Base-by-base conservation (phyloP, 805 yeast species). In the Naumovozyma dairenensis region DNA sequence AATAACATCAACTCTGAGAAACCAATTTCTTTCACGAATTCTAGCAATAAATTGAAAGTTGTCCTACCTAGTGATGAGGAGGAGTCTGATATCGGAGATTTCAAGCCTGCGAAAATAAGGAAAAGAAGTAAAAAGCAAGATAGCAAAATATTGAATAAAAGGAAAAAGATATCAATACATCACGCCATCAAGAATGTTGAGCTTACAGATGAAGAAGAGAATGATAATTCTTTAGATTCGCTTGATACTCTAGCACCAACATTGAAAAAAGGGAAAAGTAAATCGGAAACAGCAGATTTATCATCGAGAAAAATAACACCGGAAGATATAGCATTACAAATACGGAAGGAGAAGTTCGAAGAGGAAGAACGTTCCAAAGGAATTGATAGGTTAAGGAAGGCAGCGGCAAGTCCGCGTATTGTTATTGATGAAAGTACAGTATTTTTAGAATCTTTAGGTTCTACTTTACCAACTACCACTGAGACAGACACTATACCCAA, bases 401-500 rank as follows among this genome's bases (percentile, higher is more conserved):
- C 33, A 34, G 51, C 44, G 35, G 44, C 6, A 49, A 32, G 5
- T 54, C 49, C 6, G 18, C 21, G 20, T 6, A 9, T 65, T 16
- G 55, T 63, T 1, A 51, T 67, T 16, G 69, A 70, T 43, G 69
- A 62, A 16, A 69, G 69, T 1, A 51, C 53, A 1, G 36, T 38
- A 13, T 55, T 57, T 34, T 39, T 56, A 9, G 46, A 47, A 13
- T 45, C 48, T 2, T 27, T 56, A 12, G 39, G 44, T 24, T 16
- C 32, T 2, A 38, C 36, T 16, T 32, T n/a, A 13, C 5, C 14
- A 9, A 18, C 24, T 9, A 24, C 20, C 18, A 15, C 7, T 20
- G 29, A 29, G 13, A 19, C 21, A 2, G 33, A 35, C 7, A 4
- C 10, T 3, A 31, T 7, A 4, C 22, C 26, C 22, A 9, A 18